Conservation (phyloP, 2,329 filamentous ascomycete species). For the Cyclaneusma minus region DNA sequence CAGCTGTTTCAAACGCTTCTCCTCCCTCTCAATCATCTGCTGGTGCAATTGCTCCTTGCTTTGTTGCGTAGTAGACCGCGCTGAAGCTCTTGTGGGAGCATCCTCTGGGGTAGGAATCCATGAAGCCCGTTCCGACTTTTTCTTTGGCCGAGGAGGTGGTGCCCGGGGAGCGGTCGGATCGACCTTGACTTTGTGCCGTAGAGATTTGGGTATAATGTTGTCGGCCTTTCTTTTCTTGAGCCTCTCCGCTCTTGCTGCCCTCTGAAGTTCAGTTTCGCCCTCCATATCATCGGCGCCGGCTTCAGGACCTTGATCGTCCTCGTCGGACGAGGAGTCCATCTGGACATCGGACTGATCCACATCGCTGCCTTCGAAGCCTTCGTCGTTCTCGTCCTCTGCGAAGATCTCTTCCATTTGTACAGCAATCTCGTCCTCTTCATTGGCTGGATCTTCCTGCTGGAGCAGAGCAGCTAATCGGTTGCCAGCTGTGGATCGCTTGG, state of each 20-base stretch:
- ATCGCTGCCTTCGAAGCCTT: constrained; percentile 53
- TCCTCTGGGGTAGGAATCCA: constrained; percentile 52
- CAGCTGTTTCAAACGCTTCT: constrained; percentile 54
- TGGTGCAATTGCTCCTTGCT: constrained; percentile 42
- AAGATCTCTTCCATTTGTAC: constrained; percentile 69
- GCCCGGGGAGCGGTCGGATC: constrained; percentile 30
- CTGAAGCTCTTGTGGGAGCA: constrained; percentile 44
- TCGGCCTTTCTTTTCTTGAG: constrained; percentile 70
- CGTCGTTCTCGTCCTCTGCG: constrained; percentile 54
- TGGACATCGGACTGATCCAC: constrained; percentile 59
- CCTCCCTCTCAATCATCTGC: constrained; percentile 60
- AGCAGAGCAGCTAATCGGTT: constrained; percentile 70
- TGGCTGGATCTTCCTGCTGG: constrained; percentile 55
- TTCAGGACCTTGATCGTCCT: constrained; percentile 61
- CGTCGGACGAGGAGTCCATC: constrained; percentile 73
- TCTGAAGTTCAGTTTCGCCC: constrained; percentile 77
- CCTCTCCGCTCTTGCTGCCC: constrained; percentile 53
- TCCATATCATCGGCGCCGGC: constrained; percentile 45
- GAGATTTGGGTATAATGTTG: constrained; percentile 54
- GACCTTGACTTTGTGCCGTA: constrained; percentile 65
- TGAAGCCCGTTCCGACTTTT: constrained; percentile 55
- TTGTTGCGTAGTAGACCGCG: constrained; percentile 44
- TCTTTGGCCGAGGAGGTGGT: constrained; percentile 33
- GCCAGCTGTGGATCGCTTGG: constrained; percentile 67
- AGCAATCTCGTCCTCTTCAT: constrained; percentile 35